Percentiles rank a stretch among this genome's conserved stretches.
These are phyloP conservation scores for Malus domestica DNA, from an alignment of 306 rosid genomes.

Conservation along the genomic window DNA sequence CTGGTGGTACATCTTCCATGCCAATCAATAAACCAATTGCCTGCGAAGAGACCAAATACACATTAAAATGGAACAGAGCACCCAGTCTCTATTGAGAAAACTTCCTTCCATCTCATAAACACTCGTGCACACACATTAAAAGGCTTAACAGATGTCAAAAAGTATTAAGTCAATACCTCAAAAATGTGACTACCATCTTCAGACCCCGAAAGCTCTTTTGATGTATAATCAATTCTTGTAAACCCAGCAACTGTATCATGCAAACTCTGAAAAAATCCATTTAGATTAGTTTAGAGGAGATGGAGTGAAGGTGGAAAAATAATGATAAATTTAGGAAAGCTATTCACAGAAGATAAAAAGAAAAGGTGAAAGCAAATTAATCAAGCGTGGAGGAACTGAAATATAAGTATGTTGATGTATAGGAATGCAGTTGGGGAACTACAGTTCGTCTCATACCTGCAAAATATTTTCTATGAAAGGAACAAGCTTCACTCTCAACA, in stretches of 20 bases:
- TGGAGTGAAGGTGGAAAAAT: background rate
- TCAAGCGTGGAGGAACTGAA: background rate
- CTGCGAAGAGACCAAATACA: conserved; percentile 36
- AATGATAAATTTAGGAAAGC: conserved; percentile 8
- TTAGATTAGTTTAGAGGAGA: conserved; percentile 2
- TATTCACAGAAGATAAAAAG: background rate
- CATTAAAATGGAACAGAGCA: conserved; percentile 13
- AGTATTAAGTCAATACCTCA: conserved; percentile 51
- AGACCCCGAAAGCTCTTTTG: conserved; percentile 55
- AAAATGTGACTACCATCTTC: conserved; percentile 98
- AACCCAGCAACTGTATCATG: conserved; percentile 64
- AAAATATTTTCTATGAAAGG: conserved; percentile 83
- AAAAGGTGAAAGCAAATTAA: background rate
- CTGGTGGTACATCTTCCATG: conserved; percentile 80
- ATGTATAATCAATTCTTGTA: conserved; percentile 50
- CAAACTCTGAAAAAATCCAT: conserved; percentile 52
- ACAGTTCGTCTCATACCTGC: conserved; percentile 47
- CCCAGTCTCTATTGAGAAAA: background rate
- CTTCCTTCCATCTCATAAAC: background rate
- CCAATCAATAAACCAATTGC: conserved; percentile 95
- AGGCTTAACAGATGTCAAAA: background rate
- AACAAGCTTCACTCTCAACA: conserved; percentile 79
- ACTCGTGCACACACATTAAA: background rate
- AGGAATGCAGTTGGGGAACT: background rate
- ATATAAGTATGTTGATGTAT: background rate